Conservation (phyloP, 2,329 filamentous ascomycete genomes). For the Penicillium sp. region DNA sequence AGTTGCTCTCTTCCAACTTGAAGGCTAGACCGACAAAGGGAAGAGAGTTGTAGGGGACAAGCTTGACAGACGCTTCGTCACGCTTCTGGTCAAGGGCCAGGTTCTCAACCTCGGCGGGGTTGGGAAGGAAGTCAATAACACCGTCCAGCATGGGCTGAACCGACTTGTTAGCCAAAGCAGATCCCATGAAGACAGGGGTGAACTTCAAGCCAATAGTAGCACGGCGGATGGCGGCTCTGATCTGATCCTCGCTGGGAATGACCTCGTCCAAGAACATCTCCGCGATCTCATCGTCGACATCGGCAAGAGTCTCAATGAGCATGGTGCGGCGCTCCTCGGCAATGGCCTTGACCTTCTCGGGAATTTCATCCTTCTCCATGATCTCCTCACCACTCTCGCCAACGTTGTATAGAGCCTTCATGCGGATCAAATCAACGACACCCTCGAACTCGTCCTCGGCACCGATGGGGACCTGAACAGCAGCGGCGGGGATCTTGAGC, state of each 20-base stretch:
- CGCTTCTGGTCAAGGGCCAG: conserved; percentile 80
- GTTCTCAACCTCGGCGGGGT: conserved; percentile 86
- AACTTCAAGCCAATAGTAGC: conserved; percentile 89
- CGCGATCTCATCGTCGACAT: conserved; percentile 97
- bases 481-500: conserved; percentile 87
- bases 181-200: conserved; percentile 93
- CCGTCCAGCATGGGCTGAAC: conserved; percentile 96
- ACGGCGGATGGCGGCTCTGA: conserved; percentile 88
- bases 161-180: conserved; percentile 88
- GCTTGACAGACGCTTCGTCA: conserved; percentile 75
- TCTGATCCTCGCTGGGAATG: conserved; percentile 74
- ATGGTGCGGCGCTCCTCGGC: conserved; percentile 78
- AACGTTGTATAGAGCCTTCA: conserved; percentile 92
- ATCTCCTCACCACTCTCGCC: conserved; percentile 78
- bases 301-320: conserved; percentile 90
- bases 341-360: conserved; percentile 72
- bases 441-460: conserved; percentile 88
- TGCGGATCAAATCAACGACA: conserved; percentile 86
- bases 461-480: conserved; percentile 92
- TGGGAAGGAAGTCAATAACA: conserved; percentile 92
- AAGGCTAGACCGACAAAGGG: conserved; percentile 96
- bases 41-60: conserved; percentile 88
- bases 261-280: conserved; percentile 89
- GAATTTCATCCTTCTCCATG: conserved; percentile 74
- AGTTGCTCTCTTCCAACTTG: conserved; percentile 98